phyloP scores from a whole-genome alignment of 2,329 filamentous ascomycete species.

The Pseudopithomyces chartarum region DNA sequence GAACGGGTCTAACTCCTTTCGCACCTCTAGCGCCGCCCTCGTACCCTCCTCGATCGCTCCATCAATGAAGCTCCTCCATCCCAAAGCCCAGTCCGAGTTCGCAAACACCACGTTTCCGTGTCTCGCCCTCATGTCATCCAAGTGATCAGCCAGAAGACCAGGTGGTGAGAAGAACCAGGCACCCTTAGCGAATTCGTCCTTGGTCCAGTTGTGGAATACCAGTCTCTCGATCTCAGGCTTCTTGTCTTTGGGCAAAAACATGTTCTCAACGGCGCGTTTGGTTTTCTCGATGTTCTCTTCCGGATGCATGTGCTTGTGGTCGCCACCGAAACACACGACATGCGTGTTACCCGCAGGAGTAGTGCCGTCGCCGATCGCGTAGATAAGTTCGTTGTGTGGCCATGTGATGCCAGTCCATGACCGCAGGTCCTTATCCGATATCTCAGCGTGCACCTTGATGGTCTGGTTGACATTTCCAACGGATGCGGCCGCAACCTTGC shows the following conservation, averaged over 20 bases:
- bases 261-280: constrained; percentile 37
- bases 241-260: constrained; percentile 22
- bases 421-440: constrained; percentile 47
- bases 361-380: constrained; percentile 52
- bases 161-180: constrained; percentile 43
- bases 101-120: constrained; percentile 55
- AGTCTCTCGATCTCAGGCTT: constrained; percentile 16
- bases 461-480: constrained; percentile 54
- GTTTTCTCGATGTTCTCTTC: constrained; percentile 48
- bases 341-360: constrained; percentile 52
- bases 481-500: constrained; percentile 44
- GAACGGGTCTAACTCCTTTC: constrained; percentile 14
- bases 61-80: constrained; percentile 58
- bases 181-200: constrained; percentile 54
- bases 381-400: constrained; percentile 50
- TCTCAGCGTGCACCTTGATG: constrained; percentile 55
- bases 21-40: constrained; percentile 39
- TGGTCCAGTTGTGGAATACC: constrained; percentile 57
- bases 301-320: constrained; percentile 51
- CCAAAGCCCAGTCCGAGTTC: constrained; percentile 55
- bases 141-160: constrained; percentile 44
- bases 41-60: constrained; percentile 56
- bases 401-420: constrained; percentile 52
- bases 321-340: constrained; percentile 53
- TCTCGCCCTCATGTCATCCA: constrained; percentile 47